Percentiles rank a stretch among this genome's conserved stretches.
phyloP scores from a whole-genome alignment of 148 eudicot genomes.

The Heliamphora exappendiculata region DNA sequence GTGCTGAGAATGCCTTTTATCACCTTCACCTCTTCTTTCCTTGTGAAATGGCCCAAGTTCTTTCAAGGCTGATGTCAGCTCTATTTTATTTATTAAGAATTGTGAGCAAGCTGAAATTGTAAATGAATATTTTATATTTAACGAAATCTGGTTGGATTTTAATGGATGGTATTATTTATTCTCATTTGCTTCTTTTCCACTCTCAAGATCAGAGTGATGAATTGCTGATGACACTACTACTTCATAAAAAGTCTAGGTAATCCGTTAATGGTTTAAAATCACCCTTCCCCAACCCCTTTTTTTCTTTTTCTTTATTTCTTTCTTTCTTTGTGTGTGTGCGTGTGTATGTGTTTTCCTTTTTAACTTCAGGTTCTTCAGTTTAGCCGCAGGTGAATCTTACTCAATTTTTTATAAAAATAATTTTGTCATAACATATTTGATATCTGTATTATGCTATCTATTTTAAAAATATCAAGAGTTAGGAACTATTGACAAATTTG shows the following conservation, averaged over 20 bases:
- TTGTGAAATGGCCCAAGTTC: not conserved
- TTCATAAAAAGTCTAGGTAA: not conserved
- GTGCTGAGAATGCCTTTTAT: not conserved
- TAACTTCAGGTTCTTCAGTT: too few species aligned
- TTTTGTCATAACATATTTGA: too few species aligned
- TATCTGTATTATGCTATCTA: too few species aligned
- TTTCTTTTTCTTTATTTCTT: too few species aligned
- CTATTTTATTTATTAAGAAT: not conserved
- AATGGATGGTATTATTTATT: not conserved
- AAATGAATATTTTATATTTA: not conserved
- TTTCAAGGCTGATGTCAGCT: not conserved
- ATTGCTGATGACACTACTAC: not conserved
- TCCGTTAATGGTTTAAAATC: too few species aligned
- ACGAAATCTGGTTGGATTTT: not conserved
- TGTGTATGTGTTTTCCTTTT: too few species aligned
- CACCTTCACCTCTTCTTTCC: not conserved
- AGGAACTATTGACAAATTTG: too few species aligned
- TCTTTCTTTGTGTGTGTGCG: too few species aligned
- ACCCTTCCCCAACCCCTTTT: too few species aligned
- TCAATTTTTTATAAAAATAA: too few species aligned
- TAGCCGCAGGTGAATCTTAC: too few species aligned
- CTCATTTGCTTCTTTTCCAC: not conserved
- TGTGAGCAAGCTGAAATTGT: not conserved
- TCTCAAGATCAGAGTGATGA: not conserved
- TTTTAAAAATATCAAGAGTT: too few species aligned